Conservation (phyloP, 768 basidiomycete species). For the Psilocybe subaeruginosa region DNA sequence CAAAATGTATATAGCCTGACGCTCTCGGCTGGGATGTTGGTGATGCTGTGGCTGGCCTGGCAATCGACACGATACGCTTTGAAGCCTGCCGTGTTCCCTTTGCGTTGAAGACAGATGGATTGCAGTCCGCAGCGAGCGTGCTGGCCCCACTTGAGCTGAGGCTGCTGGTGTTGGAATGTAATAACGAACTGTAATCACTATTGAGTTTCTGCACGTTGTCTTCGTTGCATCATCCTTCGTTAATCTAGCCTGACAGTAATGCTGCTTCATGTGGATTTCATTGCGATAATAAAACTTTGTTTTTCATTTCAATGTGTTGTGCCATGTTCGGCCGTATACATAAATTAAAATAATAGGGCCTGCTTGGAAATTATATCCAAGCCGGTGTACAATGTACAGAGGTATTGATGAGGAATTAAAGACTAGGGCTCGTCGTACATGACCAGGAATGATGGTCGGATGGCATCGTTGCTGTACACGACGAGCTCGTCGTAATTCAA, state of each 20-base stretch:
- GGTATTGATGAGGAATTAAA: not conserved
- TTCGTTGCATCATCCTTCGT: not conserved
- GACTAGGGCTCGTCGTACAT: constrained; percentile 57
- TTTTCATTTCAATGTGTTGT: not conserved
- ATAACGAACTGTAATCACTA: not conserved
- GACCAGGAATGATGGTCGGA: constrained; percentile 71
- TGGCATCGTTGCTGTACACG: constrained; percentile 72
- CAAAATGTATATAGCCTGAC: constrained; percentile 37
- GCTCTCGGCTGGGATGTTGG: constrained; percentile 50
- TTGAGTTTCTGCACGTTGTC: not conserved
- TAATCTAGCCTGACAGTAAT: no score
- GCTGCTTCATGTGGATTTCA: no score
- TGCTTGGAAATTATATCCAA: not conserved
- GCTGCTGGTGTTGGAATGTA: not conserved
- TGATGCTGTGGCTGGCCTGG: constrained; percentile 55
- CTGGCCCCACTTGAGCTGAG: not conserved
- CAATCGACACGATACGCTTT: constrained; percentile 41
- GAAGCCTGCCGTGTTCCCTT: constrained; percentile 13
- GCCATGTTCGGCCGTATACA: not conserved
- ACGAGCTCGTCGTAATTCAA: constrained; percentile 75
- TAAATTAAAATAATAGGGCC: constrained; percentile 9
- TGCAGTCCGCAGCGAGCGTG: no score
- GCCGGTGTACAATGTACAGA: not conserved
- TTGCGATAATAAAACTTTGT: not conserved
- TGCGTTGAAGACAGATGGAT: constrained; percentile 7